Evolutionary conservation across 768 basidiomycete genomes (phyloP), one percentile per base, ranked within the genome.

Genomic region (Cantharellus anzutake): DNA sequence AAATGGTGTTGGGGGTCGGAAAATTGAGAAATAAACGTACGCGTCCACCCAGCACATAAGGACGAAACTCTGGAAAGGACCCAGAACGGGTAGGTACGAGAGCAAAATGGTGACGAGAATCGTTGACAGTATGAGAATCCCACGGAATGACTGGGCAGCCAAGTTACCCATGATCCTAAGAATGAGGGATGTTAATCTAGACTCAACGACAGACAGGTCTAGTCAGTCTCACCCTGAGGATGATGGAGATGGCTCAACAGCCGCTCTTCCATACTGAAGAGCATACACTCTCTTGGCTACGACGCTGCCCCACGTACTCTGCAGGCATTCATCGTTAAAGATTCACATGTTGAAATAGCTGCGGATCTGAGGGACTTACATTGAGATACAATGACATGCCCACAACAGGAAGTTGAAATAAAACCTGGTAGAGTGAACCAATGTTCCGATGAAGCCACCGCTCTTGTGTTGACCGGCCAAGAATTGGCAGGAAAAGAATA

Each of bases 1-100:
- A 41, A 55, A 5, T 2, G 39, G 16, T 7, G 53, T 39, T 5
- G 60, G 62, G 56, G 34, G 20, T 35, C 37, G 3, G 44, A 42
- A 42, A 2, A 56, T n/a, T 16, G 29, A 48, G 44, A 48, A 38
- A 3, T 48, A 35, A 3, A 83, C 87, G 76, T 70, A 91, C 84
- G 89, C 76, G 68, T 92, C 83, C 51, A 91, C 76, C 84, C 89
- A 88, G 66, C 86, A 90, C 60, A 89, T 71, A 67, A 89, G 92
- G 3, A 78, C 68, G 67, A 89, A 86, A 37, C 80, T 78, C 3
- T 76, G 70, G 1, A 73, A 61, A 0, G 77, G 73, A 4, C 90
- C 90, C 7, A 82, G 70, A 59, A 76, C 73, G 2, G 90, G 90
- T 20, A 88, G 73, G 57, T 75, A 73, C 3, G 74, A 71, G 40